These are phyloP conservation scores for Clavispora phyllophila DNA, from an alignment of 805 yeast species.

Conservation along the genomic window DNA sequence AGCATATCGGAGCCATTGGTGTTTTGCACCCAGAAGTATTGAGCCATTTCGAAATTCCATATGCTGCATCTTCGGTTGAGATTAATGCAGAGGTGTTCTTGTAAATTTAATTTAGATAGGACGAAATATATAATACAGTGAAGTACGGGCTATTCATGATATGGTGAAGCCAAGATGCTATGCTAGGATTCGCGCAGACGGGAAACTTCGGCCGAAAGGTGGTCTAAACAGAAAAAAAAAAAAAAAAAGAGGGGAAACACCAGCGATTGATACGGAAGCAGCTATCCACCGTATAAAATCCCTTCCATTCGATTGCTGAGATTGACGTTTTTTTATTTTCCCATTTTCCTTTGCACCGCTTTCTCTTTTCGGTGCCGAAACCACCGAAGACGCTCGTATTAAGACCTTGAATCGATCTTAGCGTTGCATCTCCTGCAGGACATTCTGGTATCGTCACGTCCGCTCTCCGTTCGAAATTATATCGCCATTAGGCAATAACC, in stretches of 20 bases:
- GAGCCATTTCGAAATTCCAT: constrained; percentile 81
- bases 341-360: too few relatives aligned
- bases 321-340: too few relatives aligned
- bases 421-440: neutral
- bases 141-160: neutral
- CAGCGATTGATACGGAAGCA: neutral
- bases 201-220: neutral
- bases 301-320: too few relatives aligned
- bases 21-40: constrained; percentile 94
- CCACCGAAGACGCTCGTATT: too few relatives aligned
- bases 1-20: constrained; percentile 79
- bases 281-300: too few relatives aligned
- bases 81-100: constrained; percentile 84
- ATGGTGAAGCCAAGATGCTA: too few relatives aligned
- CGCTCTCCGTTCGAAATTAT: constrained; percentile 1
- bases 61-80: constrained; percentile 89
- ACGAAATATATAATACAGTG: neutral
- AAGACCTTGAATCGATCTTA: neutral
- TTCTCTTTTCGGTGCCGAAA: too few relatives aligned
- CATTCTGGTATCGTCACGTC: constrained; percentile 1
- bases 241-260: neutral
- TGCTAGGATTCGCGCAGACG: neutral
- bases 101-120: constrained; percentile 23
- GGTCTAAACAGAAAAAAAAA: too few relatives aligned
- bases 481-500: neutral